Conservation (phyloP, 495 filamentous ascomycete species). For the Penicillium cosmopolitanum region DNA sequence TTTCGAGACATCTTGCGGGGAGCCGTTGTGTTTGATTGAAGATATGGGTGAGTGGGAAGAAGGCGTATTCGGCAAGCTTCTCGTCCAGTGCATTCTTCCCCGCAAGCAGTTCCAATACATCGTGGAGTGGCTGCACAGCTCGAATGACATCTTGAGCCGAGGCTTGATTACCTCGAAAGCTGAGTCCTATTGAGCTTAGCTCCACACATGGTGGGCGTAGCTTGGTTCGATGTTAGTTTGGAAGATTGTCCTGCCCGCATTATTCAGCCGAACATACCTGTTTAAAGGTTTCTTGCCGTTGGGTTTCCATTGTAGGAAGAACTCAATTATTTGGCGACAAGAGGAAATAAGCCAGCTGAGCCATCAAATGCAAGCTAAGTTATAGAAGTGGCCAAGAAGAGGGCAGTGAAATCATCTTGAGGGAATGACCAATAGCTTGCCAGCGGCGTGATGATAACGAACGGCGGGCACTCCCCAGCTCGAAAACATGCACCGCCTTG, state of each 20-base stretch:
- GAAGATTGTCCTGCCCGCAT: not conserved
- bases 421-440: not conserved
- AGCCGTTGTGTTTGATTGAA: conserved; percentile 75
- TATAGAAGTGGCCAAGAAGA: not conserved
- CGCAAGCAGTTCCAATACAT: conserved; percentile 55
- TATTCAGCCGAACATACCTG: conserved; percentile 31
- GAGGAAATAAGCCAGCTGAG: too few relatives aligned
- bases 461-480: conserved; percentile 8
- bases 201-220: conserved; percentile 78
- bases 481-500: conserved; percentile 20
- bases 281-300: conserved; percentile 45
- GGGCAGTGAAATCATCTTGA: conserved; percentile 3
- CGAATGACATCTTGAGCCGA: conserved; percentile 57
- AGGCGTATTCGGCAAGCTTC: conserved; percentile 90
- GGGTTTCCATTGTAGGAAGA: conserved; percentile 36
- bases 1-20: conserved; percentile 73
- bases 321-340: not conserved
- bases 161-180: conserved; percentile 56
- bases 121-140: conserved; percentile 57
- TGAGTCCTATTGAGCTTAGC: conserved; percentile 70
- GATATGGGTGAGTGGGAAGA: conserved; percentile 89
- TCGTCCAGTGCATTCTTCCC: conserved; percentile 64
- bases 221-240: conserved; percentile 41
- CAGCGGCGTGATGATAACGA: conserved; percentile 5
- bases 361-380: too few relatives aligned